phyloP scores from a whole-genome alignment of 129 eudicot species.

The Helichrysum umbraculigerum region DNA sequence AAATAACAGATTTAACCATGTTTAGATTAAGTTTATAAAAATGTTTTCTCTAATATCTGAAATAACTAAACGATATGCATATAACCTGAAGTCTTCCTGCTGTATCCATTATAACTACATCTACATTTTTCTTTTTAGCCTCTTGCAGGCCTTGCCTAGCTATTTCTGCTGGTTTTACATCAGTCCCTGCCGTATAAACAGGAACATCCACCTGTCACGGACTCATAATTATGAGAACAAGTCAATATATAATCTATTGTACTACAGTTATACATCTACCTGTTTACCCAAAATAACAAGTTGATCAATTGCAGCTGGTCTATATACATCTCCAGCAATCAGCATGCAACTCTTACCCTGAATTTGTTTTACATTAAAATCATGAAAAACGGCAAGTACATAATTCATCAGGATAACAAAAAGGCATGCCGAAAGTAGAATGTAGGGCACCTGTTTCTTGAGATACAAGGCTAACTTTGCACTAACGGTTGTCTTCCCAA shows the following conservation, averaged over 20 bases:
- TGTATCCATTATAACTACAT: conserved; percentile 96
- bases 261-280: conserved; percentile 35
- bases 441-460: conserved; percentile 68
- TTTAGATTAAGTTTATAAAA: neutral
- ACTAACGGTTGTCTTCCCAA: conserved; percentile 95
- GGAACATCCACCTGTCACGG: conserved; percentile 87
- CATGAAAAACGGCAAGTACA: conserved; percentile 16
- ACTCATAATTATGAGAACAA: conserved; percentile 32
- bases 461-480: conserved; percentile 92
- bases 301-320: conserved; percentile 99
- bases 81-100: conserved; percentile 99
- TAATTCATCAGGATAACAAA: conserved; percentile 3
- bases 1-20: conserved; percentile 2
- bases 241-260: neutral
- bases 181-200: conserved; percentile 90
- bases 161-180: conserved; percentile 85
- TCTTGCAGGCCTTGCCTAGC: conserved; percentile 85
- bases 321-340: conserved; percentile 96
- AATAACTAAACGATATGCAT: conserved; percentile 14
- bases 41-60: neutral
- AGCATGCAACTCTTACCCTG: conserved; percentile 99
- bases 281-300: conserved; percentile 89
- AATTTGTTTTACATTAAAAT: conserved; percentile 16
- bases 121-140: conserved; percentile 84
- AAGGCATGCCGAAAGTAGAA: neutral